Base-by-base conservation (phyloP, 768 basidiomycete species). In the Floccularia luteovirens region DNA sequence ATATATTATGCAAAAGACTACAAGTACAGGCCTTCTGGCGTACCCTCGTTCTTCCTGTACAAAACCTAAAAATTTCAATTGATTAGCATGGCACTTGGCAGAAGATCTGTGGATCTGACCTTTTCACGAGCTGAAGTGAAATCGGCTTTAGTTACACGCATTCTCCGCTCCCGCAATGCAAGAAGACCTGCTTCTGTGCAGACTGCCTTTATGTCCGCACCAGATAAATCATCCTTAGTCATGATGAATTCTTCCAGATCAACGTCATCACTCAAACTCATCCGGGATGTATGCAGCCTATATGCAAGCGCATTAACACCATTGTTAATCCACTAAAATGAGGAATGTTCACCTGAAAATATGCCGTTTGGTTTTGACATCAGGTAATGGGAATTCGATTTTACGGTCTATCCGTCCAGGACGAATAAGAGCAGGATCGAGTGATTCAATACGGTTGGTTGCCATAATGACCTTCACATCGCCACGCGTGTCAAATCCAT, bases 391-490 rank as follows among this genome's bases (percentile, higher is more conserved):
- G 70, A 94, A 96, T 58, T 96, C 96, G 38, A 99, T 99, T 70
- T 99, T 99, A 39, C 96, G 79, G 55, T 99, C 96, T 47, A 99
- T 98, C 54, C 96, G 90, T 34, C 96, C 96, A 4, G 96, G 96
- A 38, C 96, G 88, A 54, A 99, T 96, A 44, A 99, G 80, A 13
- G 96, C 96, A 40, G 96, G 96, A 62, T 99, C 96, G 21, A 99
- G 76, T 2, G 90, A 82, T 59, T 98, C 94, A 52, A 99, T 99
- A 64, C 76, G 82, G 67, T 99, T 99, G 4, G 96, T 99, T 10
- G 96, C 96, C 96, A 98, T 98, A 60, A 99, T 97, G 49, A 99
- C 94, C 64, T 98, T 99, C 43, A 99, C 93, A 56, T 98, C 96
- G n/a, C 94, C 94, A 41, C 93, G 82, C 4, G 92, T 92, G 57